Base-by-base conservation (phyloP, 129 eudicot genomes). In the Arctium lappa region DNA sequence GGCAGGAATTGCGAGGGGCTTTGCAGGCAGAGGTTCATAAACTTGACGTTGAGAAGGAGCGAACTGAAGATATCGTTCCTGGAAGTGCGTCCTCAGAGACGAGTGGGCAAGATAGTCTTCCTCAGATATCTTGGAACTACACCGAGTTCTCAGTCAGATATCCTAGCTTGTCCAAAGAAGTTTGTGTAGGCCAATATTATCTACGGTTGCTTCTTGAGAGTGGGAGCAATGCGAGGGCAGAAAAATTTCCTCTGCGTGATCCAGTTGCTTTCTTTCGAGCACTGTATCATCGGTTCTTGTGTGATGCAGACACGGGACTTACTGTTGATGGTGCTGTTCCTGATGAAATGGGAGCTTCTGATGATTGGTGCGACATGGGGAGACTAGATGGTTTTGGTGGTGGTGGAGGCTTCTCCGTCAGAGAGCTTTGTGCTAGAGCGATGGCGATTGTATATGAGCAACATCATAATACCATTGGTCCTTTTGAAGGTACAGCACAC, bases 301-400 rank as follows among this genome's bases (percentile, higher is more conserved):
- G 99, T 75, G 99, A 95, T 91, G 99, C 99, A 4, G 99, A 95
- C 81, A 90, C 93, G 62, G 99, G 97, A 6, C 94, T 95, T 83
- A 95, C 99, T 7, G 97, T 93, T 56, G 97, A 90, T 89, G 99
- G 99, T 81, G 95, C 99, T 37, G 90, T 95, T 66, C 99, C 99
- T 76, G 97, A 95, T 93, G 95, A 93, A 89, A 81, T 93, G 92
- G 97, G 99, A 22, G 91, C 94, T 15, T 91, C 99, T 86, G 97
- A 95, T 90, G 99, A 95, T 89, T 95, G 99, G 99, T 95, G 99
- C 85, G 99, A 95, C 81, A 92, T 93, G 99, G 97, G 94, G 53
- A 85, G 99, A 80, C 78, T 95, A 77, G 99, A 95, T 91, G 99
- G 99, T 79, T 95, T 95, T 86, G 99, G 99, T 38, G 99, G 99